Conservation (phyloP, 495 filamentous ascomycete species). For the Hyphodiscus hymeniophilus region DNA sequence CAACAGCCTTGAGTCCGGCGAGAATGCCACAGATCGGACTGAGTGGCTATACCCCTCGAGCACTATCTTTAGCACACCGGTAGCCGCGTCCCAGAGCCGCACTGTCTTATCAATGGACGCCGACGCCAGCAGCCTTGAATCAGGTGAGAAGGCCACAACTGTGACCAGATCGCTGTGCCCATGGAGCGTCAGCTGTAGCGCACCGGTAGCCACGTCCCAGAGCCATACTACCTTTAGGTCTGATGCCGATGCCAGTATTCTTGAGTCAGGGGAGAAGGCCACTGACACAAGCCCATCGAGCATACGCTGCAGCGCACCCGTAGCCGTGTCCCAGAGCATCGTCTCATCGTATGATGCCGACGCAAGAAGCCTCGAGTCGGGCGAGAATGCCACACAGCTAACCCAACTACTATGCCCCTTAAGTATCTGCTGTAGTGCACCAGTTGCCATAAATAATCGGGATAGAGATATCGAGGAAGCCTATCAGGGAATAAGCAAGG, state of each 20-base stretch:
- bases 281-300: conserved; percentile 68
- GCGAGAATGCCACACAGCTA: conserved; percentile 2
- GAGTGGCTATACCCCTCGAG: conserved; percentile 23
- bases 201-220: conserved; percentile 52
- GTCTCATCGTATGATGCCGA: conserved; percentile 1
- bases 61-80: background rate
- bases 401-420: conserved; percentile 1
- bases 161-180: conserved; percentile 20
- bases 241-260: conserved; percentile 79
- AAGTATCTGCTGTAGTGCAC: conserved; percentile 5
- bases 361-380: background rate
- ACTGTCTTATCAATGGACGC: conserved; percentile 4
- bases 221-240: conserved; percentile 73
- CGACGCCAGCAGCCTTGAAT: no score
- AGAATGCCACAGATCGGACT: conserved; percentile 25
- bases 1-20: conserved; percentile 60
- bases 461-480: conserved; percentile 2
- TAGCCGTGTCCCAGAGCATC: background rate
- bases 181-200: conserved; percentile 81
- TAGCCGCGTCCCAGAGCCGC: no score
- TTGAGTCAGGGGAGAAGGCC: conserved; percentile 83
- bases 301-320: conserved; percentile 8
- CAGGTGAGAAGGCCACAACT: conserved; percentile 27
- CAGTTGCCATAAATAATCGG: conserved; percentile 23
- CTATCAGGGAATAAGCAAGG: conserved; percentile 12